Conservation (phyloP, 2,329 filamentous ascomycete genomes). For the Colletotrichum destructivum region DNA sequence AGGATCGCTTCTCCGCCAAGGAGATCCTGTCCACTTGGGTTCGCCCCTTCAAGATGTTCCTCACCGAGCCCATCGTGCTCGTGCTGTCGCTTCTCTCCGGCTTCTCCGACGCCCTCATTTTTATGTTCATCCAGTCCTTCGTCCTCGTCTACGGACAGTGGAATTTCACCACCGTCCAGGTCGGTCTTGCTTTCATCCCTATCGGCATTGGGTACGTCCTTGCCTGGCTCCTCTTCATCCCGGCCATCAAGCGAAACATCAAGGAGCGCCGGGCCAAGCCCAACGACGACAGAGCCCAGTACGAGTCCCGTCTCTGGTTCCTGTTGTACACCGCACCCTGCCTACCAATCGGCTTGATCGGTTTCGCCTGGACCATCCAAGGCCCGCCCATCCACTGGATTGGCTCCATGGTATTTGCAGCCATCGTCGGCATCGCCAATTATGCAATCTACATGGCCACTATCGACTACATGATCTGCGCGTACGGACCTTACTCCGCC, state of each 20-base stretch:
- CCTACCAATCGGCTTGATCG: conserved; percentile 77
- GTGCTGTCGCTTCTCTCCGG: conserved; percentile 79
- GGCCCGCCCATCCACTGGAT: conserved; percentile 78
- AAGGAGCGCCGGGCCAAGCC: conserved; percentile 65
- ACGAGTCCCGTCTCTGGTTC: conserved; percentile 77
- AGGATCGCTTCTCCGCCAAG: conserved; percentile 69
- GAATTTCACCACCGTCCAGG: conserved; percentile 69
- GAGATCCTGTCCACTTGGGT: conserved; percentile 72
- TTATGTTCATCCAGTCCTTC: conserved; percentile 84
- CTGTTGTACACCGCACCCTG: conserved; percentile 74
- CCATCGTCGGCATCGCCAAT: conserved; percentile 80
- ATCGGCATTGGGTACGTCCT: conserved; percentile 78
- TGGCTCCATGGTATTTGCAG: conserved; percentile 75
- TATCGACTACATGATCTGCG: conserved; percentile 84
- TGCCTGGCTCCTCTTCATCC: conserved; percentile 72
- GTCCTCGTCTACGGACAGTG: conserved; percentile 78
- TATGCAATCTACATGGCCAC: conserved; percentile 83
- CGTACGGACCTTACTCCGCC: conserved; percentile 81
- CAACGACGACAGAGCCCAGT: conserved; percentile 73
- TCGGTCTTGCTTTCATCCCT: conserved; percentile 75
- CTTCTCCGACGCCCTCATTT: conserved; percentile 82
- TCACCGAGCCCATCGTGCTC: conserved; percentile 82
- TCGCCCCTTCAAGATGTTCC: conserved; percentile 80
- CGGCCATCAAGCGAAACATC: conserved; percentile 69
- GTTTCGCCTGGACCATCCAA: conserved; percentile 78